Evolutionary conservation across 2,329 filamentous ascomycete genomes (phyloP).

Genomic region (Cephalotrichum gorgonifer): DNA sequence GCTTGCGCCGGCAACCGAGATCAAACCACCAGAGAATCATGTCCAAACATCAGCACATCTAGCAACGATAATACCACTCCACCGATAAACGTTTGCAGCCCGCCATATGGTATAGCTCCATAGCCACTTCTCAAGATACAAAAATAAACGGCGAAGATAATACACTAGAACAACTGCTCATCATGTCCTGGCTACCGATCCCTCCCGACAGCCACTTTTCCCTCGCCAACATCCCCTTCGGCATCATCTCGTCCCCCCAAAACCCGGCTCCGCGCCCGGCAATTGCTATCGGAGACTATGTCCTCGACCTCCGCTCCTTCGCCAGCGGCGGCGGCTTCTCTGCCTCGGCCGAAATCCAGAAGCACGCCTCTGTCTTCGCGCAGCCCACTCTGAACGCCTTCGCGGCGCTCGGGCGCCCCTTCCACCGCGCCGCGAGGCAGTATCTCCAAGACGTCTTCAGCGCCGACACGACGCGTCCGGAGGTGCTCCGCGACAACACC

Average conservation of each 20-base stretch:
- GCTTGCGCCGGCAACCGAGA: no score
- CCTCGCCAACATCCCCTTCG: conserved; percentile 64
- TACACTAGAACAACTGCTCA: not conserved
- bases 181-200: conserved; percentile 17
- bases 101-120: no score
- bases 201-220: conserved; percentile 40
- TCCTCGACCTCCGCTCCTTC: conserved; percentile 43
- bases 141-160: not conserved
- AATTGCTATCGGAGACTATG: conserved; percentile 57
- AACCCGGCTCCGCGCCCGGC: conserved; percentile 48
- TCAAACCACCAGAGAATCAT: no score
- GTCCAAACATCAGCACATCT: no score
- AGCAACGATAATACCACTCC: no score
- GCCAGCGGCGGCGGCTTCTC: conserved; percentile 8
- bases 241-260: conserved; percentile 53
- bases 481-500: conserved; percentile 24
- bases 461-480: conserved; percentile 31
- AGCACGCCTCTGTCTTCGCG: conserved; percentile 10
- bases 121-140: not conserved
- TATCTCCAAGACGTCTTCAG: conserved; percentile 49
- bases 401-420: conserved; percentile 1
- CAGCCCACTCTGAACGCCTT: conserved; percentile 33
- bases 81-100: no score
- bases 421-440: conserved; percentile 50
- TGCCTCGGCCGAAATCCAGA: conserved; percentile 4